phyloP scores from a whole-genome alignment of 768 basidiomycete species.

The Pulveroboletus ravenelii region DNA sequence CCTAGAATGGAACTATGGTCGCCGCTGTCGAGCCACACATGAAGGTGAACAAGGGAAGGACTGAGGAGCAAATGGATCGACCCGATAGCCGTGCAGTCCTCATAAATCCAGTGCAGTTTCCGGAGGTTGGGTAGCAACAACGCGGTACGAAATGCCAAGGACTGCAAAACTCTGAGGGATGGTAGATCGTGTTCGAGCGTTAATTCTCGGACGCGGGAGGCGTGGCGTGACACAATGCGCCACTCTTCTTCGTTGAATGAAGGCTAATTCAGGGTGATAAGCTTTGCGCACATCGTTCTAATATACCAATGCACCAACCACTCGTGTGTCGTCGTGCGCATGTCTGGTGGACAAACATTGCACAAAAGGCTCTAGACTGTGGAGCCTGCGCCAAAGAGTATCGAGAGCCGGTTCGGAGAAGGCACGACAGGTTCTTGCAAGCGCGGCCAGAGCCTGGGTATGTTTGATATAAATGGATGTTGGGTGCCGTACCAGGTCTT shows the following conservation, averaged over 20 bases:
- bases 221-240: conserved; percentile 1
- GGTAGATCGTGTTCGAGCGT: background rate
- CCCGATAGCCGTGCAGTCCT: background rate
- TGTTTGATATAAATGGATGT: background rate
- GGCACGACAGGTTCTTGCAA: conserved; percentile 12
- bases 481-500: background rate
- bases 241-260: conserved; percentile 2
- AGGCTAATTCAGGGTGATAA: background rate
- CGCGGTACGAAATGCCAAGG: background rate
- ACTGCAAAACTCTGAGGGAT: conserved; percentile 2
- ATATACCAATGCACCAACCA: background rate
- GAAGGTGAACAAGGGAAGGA: conserved; percentile 5
- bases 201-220: conserved; percentile 9
- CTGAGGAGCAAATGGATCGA: conserved; percentile 8
- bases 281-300: background rate
- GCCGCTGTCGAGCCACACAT: background rate
- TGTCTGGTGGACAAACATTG: conserved; percentile 1
- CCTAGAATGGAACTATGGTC: background rate
- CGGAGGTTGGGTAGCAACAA: conserved; percentile 10
- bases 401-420: conserved; percentile 15
- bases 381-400: conserved; percentile 11
- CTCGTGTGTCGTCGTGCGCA: background rate
- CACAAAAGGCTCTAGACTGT: conserved; percentile 6
- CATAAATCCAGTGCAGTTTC: background rate
- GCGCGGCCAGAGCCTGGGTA: conserved; percentile 1